phyloP scores from a whole-genome alignment of 768 basidiomycete species.

The Cystobasidium ongulense region DNA sequence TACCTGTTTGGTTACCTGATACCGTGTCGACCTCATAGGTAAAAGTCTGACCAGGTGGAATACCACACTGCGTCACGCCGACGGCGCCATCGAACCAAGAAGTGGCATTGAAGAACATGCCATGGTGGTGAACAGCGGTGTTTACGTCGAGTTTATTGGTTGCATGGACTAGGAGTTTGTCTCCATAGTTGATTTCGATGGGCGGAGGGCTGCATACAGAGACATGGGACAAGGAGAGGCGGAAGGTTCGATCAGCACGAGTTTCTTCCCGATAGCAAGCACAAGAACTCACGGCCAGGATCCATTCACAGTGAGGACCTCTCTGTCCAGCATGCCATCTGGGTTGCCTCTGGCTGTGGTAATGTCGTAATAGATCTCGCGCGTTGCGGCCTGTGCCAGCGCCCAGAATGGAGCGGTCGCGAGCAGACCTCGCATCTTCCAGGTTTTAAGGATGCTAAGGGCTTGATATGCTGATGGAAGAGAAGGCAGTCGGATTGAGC shows the following conservation, averaged over 20 bases:
- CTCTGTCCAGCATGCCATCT: slow-evolving; percentile 66
- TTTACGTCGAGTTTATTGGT: slow-evolving; percentile 29
- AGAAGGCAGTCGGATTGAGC: too few species aligned
- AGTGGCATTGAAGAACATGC: slow-evolving; percentile 59
- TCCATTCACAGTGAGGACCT: slow-evolving; percentile 77
- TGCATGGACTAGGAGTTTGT: slow-evolving; percentile 69
- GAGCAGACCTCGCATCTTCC: background rate
- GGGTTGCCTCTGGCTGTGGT: slow-evolving; percentile 77
- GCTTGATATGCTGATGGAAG: too few species aligned
- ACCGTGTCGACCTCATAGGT: slow-evolving; percentile 57
- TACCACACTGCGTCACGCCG: slow-evolving; percentile 53
- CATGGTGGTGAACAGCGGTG: slow-evolving; percentile 74
- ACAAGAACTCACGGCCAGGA: slow-evolving; percentile 76
- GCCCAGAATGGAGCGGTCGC: background rate
- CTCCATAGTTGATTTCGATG: slow-evolving; percentile 60
- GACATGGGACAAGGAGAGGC: too few species aligned
- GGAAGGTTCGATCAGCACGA: too few species aligned
- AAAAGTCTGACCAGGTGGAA: slow-evolving; percentile 17
- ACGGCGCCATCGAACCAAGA: slow-evolving; percentile 84
- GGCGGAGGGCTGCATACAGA: slow-evolving; percentile 68
- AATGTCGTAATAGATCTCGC: slow-evolving; percentile 63
- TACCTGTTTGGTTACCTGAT: slow-evolving; percentile 55
- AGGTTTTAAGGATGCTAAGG: too few species aligned
- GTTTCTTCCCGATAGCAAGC: background rate
- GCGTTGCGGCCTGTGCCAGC: background rate